These are phyloP conservation scores for Phoma sp. DNA, from an alignment of 2,329 filamentous ascomycete genomes.

Conservation along the genomic window DNA sequence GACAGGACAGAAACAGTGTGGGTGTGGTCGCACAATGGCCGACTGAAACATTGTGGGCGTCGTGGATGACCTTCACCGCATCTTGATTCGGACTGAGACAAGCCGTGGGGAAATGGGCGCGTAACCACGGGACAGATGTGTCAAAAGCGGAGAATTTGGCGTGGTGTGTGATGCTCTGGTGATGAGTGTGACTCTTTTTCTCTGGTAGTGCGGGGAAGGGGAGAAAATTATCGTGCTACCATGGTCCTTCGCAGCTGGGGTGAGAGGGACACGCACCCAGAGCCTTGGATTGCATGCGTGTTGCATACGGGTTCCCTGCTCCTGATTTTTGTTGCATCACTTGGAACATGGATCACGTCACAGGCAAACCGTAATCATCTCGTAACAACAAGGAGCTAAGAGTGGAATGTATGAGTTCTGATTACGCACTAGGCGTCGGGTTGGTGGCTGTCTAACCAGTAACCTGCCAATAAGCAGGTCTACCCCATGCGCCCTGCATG, in stretches of 20 bases:
- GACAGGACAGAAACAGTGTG: conserved; percentile 21
- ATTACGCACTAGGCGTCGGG: conserved; percentile 46
- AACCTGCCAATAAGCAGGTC: conserved; percentile 41
- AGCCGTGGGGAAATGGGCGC: conserved; percentile 21
- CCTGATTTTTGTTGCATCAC: conserved; percentile 37
- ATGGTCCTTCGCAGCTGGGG: neutral
- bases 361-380: conserved; percentile 33
- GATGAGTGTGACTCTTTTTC: conserved; percentile 17
- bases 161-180: conserved; percentile 28
- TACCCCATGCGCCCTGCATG: conserved; percentile 23
- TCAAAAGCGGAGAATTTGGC: conserved; percentile 22
- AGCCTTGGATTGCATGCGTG: conserved; percentile 20
- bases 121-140: conserved; percentile 18
- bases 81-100: conserved; percentile 21
- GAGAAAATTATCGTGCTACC: conserved; percentile 5
- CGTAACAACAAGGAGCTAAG: conserved; percentile 39
- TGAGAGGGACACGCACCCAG: conserved; percentile 16
- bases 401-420: conserved; percentile 32
- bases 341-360: conserved; percentile 46
- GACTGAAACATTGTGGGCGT: conserved; percentile 20
- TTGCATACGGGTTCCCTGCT: conserved; percentile 27
- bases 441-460: conserved; percentile 37
- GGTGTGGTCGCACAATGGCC: conserved; percentile 17
- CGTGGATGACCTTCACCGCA: conserved; percentile 15
- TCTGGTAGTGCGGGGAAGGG: conserved; percentile 28